Base-by-base conservation (phyloP, 2,329 filamentous ascomycete genomes). In the Colletotrichum tofieldiae region DNA sequence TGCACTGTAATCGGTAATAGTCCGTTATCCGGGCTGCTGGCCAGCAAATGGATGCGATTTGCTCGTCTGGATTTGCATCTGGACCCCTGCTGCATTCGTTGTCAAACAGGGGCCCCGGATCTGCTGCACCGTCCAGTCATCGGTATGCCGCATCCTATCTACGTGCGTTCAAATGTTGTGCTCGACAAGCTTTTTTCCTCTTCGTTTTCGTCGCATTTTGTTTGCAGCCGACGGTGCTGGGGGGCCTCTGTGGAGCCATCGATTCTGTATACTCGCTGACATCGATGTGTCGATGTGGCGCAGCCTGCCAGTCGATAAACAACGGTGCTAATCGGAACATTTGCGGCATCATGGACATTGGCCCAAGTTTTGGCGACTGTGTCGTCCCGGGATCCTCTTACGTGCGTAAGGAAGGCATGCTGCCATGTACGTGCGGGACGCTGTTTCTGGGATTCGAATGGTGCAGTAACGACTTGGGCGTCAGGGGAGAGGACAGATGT, bases 1-100 rank as follows among this genome's bases (percentile, higher is more conserved):
- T 18, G 35, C 41, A 29, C n/a, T 63, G 51, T 23, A 65, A 60
- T 62, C 54, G 65, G 51, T 18, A 64, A 60, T 64, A 69, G 68
- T 49, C 58, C 45, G 52, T 69, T 72, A 72, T 69, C 69, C 69
- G 69, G 58, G 58, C 59, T 64, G 32, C 58, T 35, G 45, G 59
- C 52, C 59, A 69, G 65, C 58, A 59, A 58, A 59, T 52, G 59
- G 65, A 63, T 69, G 65, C 69, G 58, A 72, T 63, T 72, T 64
- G 69, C 69, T 69, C 69, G 65, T 72, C 65, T 64, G 65, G 59
- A 64, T 59, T 52, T 58, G 29, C 52, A 54, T 41, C 18, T 43
- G 29, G 23, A 62, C 37, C 69, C 69, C 51, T 72, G 69, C 58
- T 16, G 69, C 52, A 37, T 47, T 47, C 54, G 58, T 41, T 59